phyloP scores from a whole-genome alignment of 192 early-diverging fungal species.

The Coemansia sp. region DNA sequence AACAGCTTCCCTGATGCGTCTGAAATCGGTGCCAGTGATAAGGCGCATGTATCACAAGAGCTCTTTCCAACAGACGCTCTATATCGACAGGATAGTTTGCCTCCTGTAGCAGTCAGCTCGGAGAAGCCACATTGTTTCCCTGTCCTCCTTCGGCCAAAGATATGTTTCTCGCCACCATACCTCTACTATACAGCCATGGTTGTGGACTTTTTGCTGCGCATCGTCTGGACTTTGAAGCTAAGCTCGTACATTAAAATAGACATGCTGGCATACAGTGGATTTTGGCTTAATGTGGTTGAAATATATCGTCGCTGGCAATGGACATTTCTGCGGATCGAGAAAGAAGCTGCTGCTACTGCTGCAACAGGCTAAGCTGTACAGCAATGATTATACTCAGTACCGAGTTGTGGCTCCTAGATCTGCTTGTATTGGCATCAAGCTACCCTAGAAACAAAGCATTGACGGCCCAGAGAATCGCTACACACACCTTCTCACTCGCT shows the following conservation, averaged over 20 bases:
- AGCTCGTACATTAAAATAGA: constrained; percentile 63
- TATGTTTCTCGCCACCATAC: constrained; percentile 63
- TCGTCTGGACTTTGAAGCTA: constrained; percentile 83
- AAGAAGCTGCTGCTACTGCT: constrained; percentile 25
- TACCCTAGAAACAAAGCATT: constrained; percentile 60
- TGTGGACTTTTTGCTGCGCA: constrained; percentile 77
- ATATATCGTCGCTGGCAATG: constrained; percentile 89
- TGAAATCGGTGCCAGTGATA: background rate
- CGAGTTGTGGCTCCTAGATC: constrained; percentile 62
- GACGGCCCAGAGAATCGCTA: constrained; percentile 60
- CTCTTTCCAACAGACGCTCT: constrained; percentile 23
- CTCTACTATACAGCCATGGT: constrained; percentile 82
- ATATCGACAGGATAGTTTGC: background rate
- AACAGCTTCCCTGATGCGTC: constrained; percentile 9
- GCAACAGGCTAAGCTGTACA: background rate
- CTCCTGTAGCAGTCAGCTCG: background rate
- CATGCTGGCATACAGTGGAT: constrained; percentile 66
- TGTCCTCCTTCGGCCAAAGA: constrained; percentile 58
- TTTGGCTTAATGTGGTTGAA: constrained; percentile 80
- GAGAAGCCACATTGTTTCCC: constrained; percentile 16
- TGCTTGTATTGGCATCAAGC: constrained; percentile 53
- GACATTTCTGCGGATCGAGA: constrained; percentile 90
- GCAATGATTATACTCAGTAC: constrained; percentile 70
- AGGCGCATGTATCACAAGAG: background rate
- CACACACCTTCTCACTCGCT: constrained; percentile 55